phyloP scores from a whole-genome alignment of 306 rosid species.

The Trifolium fragiferum region DNA sequence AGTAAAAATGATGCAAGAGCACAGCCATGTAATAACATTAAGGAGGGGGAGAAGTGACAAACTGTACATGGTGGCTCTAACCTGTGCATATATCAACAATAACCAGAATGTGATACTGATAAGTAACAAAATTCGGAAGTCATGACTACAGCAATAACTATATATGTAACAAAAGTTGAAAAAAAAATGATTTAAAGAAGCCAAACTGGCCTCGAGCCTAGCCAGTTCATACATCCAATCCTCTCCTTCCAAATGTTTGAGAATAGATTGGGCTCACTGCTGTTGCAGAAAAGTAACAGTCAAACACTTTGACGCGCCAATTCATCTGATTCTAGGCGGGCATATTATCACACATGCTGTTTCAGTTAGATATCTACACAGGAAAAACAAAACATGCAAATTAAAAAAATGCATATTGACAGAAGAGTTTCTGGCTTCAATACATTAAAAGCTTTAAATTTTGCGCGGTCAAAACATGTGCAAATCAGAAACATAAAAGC shows the following conservation, averaged over 20 bases:
- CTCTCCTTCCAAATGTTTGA: slow-evolving; percentile 58
- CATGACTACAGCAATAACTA: slow-evolving; percentile 75
- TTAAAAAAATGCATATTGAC: slow-evolving; percentile 44
- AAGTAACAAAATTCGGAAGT: slow-evolving; percentile 72
- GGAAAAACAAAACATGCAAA: slow-evolving; percentile 59
- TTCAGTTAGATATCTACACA: slow-evolving; percentile 96
- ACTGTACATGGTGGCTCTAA: slow-evolving; percentile 47
- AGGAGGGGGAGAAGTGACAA: slow-evolving; percentile 30
- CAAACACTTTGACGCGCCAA: slow-evolving; percentile 53
- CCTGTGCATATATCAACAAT: slow-evolving; percentile 82
- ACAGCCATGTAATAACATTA: slow-evolving; percentile 4
- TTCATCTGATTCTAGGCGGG: slow-evolving; percentile 60
- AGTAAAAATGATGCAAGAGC: slow-evolving; percentile 16
- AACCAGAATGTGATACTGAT: slow-evolving; percentile 60
- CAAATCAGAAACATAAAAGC: neutral
- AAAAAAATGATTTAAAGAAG: slow-evolving; percentile 56
- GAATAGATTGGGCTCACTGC: slow-evolving; percentile 55
- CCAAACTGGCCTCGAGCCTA: slow-evolving; percentile 64
- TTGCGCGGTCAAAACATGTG: neutral
- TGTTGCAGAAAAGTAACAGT: slow-evolving; percentile 59
- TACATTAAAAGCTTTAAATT: slow-evolving; percentile 11
- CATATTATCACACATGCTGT: slow-evolving; percentile 56
- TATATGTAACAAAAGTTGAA: slow-evolving; percentile 67
- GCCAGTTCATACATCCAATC: slow-evolving; percentile 70
- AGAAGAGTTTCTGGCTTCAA: slow-evolving; percentile 21